Evolutionary conservation across 306 rosid genomes (phyloP), one percentile per base, ranked within the genome.

Genomic region (Cucurbita pepo): DNA sequence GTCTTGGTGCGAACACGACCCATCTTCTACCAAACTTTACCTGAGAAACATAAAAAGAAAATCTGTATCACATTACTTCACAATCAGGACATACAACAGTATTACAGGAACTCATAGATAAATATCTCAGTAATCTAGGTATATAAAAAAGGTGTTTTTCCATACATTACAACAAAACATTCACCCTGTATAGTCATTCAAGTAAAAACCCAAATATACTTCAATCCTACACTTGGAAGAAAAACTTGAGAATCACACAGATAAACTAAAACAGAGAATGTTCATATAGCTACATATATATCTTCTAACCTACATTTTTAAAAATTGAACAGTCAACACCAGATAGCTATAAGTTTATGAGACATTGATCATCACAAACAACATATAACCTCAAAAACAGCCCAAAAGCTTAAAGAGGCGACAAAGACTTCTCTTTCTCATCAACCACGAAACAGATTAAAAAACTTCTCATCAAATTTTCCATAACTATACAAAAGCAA

Each of bases 1-100:
- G 83, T 80, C 79, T 80, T 80, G 60, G 83, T 80, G 1, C 79
- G 79, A 70, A 80, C 83, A 56, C 83, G 83, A 52, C 83, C 83
- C 83, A 80, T 80, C 56, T 40, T 80, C 19, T 37, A 16, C 61
- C 22, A 2, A 55, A 37, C 22, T 40, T 55, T 56, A 55, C 52
- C 76, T 72, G 41, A 21, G n/a, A 1, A 71, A n/a, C 13, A 72
- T 19, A 37, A 3, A 8, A 2, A 6, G 11, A 30, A 5, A 37
- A 40, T 19, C 4, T 36, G 3, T 6, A 55, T 56, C 22, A 19
- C 21, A 19, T 36, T 4, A 72, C 16, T 6, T 48, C 15, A 9
- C 57, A 69, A 19, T 34, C 18, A 30, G 34, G 34, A 30, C 34
- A 30, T 30, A 30, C 34, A 30, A 30, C 34, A 30, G 34, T 30